phyloP scores from a whole-genome alignment of 345 rosid species.

The Camelina neglecta region DNA sequence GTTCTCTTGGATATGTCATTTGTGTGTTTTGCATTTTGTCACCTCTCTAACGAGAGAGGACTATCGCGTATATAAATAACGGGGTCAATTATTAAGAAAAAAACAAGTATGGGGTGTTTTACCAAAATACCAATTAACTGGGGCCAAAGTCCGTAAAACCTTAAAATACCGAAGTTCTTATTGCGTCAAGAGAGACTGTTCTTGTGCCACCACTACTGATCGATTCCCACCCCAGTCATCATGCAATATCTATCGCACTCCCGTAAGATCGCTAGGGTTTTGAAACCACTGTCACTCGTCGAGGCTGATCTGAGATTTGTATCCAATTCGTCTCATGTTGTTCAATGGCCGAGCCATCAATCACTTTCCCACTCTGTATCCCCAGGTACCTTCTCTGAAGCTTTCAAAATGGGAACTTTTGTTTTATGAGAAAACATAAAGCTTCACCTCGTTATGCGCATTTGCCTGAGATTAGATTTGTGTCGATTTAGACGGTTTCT shows the following conservation, averaged over 20 bases:
- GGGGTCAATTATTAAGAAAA: neutral
- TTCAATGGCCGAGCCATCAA: constrained; percentile 35
- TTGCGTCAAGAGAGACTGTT: neutral
- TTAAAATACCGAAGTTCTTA: constrained; percentile 6
- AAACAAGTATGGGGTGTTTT: neutral
- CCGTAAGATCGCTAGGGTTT: constrained; percentile 50
- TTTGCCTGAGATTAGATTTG: neutral
- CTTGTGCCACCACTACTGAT: constrained; percentile 27
- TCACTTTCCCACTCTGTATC: constrained; percentile 21
- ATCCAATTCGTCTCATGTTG: constrained; percentile 38
- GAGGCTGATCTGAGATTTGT: constrained; percentile 41
- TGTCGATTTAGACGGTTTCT: neutral
- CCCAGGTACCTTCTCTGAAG: constrained; percentile 44
- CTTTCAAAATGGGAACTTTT: neutral
- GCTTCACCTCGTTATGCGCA: no score
- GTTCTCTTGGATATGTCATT: no score
- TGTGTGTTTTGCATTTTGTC: no score
- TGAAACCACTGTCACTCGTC: constrained; percentile 42
- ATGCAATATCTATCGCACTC: constrained; percentile 58
- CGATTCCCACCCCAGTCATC: constrained; percentile 21
- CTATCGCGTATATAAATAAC: neutral
- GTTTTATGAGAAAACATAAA: neutral
- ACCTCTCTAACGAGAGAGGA: neutral
- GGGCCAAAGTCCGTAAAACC: constrained; percentile 16
- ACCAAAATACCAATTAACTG: neutral